Percentiles rank a stretch among this genome's conserved stretches.
phyloP scores from a whole-genome alignment of 2,329 filamentous ascomycete species.

The Trichoderma semiorbis region DNA sequence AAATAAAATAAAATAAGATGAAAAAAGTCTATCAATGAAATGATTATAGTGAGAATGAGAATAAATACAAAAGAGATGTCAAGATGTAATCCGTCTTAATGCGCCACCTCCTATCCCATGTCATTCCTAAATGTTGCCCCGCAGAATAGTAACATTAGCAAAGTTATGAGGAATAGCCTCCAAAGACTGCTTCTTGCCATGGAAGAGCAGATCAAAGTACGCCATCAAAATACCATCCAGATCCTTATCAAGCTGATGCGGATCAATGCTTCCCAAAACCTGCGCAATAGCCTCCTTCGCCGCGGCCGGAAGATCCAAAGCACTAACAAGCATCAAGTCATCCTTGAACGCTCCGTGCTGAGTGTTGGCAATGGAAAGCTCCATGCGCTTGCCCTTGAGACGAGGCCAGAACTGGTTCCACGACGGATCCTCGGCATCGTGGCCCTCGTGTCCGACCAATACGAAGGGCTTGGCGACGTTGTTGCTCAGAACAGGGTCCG shows the following conservation, averaged over 20 bases:
- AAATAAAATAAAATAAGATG: background rate
- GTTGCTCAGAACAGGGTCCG: slow-evolving; percentile 30
- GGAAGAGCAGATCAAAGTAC: slow-evolving; percentile 25
- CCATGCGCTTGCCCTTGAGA: slow-evolving; percentile 26
- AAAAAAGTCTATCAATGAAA: background rate
- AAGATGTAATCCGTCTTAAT: background rate
- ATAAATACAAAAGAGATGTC: background rate
- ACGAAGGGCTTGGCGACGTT: slow-evolving; percentile 30
- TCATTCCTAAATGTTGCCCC: slow-evolving; percentile 3
- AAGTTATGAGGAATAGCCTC: slow-evolving; percentile 5
- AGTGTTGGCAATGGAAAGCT: slow-evolving; percentile 27
- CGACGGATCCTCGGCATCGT: slow-evolving; percentile 29
- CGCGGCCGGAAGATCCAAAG: slow-evolving; percentile 23
- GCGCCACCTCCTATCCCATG: background rate
- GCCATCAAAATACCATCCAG: slow-evolving; percentile 23
- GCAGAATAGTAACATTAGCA: slow-evolving; percentile 22
- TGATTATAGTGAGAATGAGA: background rate
- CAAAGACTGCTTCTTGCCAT: slow-evolving; percentile 15
- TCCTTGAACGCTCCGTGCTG: slow-evolving; percentile 34
- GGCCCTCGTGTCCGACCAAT: slow-evolving; percentile 30
- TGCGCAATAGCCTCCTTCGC: slow-evolving; percentile 5
- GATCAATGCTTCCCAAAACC: slow-evolving; percentile 21
- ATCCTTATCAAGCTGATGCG: slow-evolving; percentile 21
- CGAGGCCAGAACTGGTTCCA: slow-evolving; percentile 32
- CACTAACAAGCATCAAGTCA: slow-evolving; percentile 27